phyloP scores from a whole-genome alignment of 768 basidiomycete genomes.

The Boletus barrowsii region DNA sequence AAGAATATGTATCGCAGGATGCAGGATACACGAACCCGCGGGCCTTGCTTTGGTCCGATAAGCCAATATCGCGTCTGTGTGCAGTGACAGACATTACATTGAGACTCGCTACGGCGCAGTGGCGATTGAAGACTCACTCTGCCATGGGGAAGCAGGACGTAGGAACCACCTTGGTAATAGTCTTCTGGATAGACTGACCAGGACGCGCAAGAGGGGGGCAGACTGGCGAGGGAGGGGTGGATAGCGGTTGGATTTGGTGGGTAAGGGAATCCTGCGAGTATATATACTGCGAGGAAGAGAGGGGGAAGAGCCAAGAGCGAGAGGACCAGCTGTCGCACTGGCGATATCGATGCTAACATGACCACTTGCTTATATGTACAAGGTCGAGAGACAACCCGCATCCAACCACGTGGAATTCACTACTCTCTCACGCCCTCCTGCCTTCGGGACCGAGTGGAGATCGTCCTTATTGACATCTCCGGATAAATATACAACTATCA shows the following conservation, averaged over 20 bases:
- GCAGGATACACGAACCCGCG: conserved; percentile 44
- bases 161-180: conserved; percentile 57
- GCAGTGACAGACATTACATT: neutral
- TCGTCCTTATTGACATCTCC: no score
- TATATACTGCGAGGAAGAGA: conserved; percentile 55
- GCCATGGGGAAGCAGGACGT: conserved; percentile 65
- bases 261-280: conserved; percentile 64
- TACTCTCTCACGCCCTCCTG: no score
- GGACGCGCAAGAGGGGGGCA: conserved; percentile 53
- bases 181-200: conserved; percentile 74
- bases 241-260: conserved; percentile 50
- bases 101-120: neutral
- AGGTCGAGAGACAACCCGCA: no score
- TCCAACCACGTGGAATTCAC: neutral
- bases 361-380: no score
- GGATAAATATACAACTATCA: no score
- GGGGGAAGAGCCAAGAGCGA: conserved; percentile 60
- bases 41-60: conserved; percentile 64
- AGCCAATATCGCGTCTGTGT: conserved; percentile 73
- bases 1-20: neutral
- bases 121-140: conserved; percentile 39
- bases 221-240: conserved; percentile 57
- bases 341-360: conserved; percentile 14
- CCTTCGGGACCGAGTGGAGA: no score
- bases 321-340: conserved; percentile 18